Evolutionary conservation across 345 rosid species (phyloP).

Genomic region (Brassica napus): Da-Ae NC_063442.1:9291001-9291500

Average conservation of each 20-base stretch:
- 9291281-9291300: neutral
- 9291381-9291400: too few species aligned
- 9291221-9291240: neutral
- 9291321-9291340: neutral
- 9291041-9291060: constrained; percentile 72
- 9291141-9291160: neutral
- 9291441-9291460: too few species aligned
- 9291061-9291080: constrained; percentile 51
- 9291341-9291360: neutral
- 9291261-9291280: neutral
- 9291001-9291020: constrained; percentile 72
- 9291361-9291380: too few species aligned
- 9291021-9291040: constrained; percentile 68
- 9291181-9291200: neutral
- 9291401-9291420: too few species aligned
- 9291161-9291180: neutral
- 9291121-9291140: neutral
- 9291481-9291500: too few species aligned
- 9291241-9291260: neutral
- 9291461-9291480: too few species aligned
- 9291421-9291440: too few species aligned
- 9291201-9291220: neutral
- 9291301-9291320: neutral
- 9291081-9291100: constrained; percentile 32
- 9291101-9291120: constrained; percentile 8